These are phyloP conservation scores for Clitopilus hobsonii DNA, from an alignment of 768 basidiomycete genomes.

Conservation along the genomic window DNA sequence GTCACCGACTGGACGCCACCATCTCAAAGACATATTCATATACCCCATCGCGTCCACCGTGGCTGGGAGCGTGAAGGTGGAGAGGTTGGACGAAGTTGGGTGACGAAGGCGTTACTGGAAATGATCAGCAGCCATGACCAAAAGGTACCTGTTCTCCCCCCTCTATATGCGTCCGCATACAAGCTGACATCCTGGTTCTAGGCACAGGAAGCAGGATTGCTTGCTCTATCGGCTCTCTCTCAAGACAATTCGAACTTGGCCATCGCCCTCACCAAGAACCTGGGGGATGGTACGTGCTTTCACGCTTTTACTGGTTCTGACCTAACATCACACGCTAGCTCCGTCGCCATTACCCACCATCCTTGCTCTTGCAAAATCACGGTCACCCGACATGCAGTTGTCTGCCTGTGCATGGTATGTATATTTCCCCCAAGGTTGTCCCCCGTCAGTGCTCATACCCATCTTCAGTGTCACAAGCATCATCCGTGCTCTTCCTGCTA, in stretches of 20 bases:
- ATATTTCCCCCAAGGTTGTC: not conserved
- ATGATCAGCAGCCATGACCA: slow-evolving; percentile 37
- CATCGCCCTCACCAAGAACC: slow-evolving; percentile 36
- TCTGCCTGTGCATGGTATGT: slow-evolving; percentile 67
- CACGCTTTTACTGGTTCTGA: not conserved
- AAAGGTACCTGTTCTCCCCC: slow-evolving; percentile 39
- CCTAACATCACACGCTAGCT: slow-evolving; percentile 10
- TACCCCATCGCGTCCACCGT: slow-evolving; percentile 22
- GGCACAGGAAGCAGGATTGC: slow-evolving; percentile 64
- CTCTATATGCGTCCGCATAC: too few relatives aligned
- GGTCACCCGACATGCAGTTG: slow-evolving; percentile 57
- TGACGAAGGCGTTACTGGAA: slow-evolving; percentile 42
- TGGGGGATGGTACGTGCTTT: slow-evolving; percentile 25
- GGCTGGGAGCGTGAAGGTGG: not conserved
- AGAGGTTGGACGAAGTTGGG: slow-evolving; percentile 50
- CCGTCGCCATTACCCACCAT: slow-evolving; percentile 38
- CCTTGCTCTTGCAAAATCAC: slow-evolving; percentile 52
- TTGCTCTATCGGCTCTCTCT: slow-evolving; percentile 60
- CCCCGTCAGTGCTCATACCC: not conserved
- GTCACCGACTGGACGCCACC: slow-evolving; percentile 65
- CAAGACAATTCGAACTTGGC: slow-evolving; percentile 60
- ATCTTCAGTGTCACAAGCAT: not conserved
- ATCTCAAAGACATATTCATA: slow-evolving; percentile 32
- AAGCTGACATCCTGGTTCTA: slow-evolving; percentile 15
- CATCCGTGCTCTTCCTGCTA: not conserved